Evolutionary conservation across 306 rosid genomes (phyloP), one percentile per base, ranked within the genome.

Genomic region (Geum urbanum): DNA sequence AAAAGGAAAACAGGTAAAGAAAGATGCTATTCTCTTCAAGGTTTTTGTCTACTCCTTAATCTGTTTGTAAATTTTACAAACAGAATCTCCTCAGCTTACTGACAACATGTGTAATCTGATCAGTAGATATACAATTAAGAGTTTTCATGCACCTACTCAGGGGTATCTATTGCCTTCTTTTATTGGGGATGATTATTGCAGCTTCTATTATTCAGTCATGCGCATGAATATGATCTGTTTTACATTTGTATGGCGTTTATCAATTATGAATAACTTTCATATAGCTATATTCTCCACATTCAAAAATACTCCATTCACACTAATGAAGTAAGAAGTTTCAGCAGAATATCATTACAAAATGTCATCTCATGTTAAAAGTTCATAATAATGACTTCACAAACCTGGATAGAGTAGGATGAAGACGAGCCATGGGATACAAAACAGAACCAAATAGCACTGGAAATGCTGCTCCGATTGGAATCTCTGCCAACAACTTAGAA

Each of bases 361-460:
- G 27, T 24, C 27, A 24, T 24, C 27, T 49, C 24, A 35, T 11
- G 11, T 63, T 13, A 39, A 45, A 68, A 39, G 57, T 41, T 11
- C 6, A 1, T 9, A 61, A 16, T 12, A 24, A 52, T 56, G 67
- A 66, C 32, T 37, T 39, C 59, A 72, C 61, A 37, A 67, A 92
- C 98, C 98, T 90, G 60, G 75, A 78, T 68, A 83, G 58, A 64
- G 91, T 72, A 56, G 98, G 97, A 86, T 92, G 96, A 78, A 92
- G 98, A 40, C 85, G 96, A 52, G 98, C 96, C 98, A 92, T 90
- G 48, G 98, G 97, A 74, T 92, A 92, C 81, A 92, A 84, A 64
- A 92, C 78, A 72, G 92, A 60, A 66, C 98, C 91, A 84, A 94
- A 94, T 82, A 91, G 81, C 37, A 94, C 84, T 46, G 98, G 97